Evolutionary conservation across 352 stramenopile species (phyloP).

Genomic region (Phytophthora quininea): DNA sequence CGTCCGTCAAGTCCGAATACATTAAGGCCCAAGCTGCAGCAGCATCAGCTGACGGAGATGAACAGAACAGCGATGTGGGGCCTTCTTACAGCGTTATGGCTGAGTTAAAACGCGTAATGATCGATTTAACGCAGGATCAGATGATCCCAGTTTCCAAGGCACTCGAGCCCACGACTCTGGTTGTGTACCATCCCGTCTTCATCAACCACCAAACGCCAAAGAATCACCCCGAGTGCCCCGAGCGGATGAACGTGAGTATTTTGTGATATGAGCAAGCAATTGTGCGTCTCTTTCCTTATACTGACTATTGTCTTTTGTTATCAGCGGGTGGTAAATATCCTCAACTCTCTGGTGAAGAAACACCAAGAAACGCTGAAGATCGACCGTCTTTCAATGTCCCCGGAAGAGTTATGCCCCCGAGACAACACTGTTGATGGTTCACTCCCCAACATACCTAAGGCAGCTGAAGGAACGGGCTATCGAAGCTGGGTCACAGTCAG

Average conservation of each 20-base stretch:
- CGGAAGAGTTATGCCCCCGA: slow-evolving; percentile 79
- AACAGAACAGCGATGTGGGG: slow-evolving; percentile 20
- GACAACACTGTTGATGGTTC: slow-evolving; percentile 80
- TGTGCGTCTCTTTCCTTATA: slow-evolving; percentile 16
- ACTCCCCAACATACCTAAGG: slow-evolving; percentile 80
- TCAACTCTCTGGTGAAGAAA: slow-evolving; percentile 66
- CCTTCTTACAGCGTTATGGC: slow-evolving; percentile 52
- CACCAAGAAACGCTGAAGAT: slow-evolving; percentile 74
- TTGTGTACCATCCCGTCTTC: slow-evolving; percentile 86
- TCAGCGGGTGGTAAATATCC: slow-evolving; percentile 74
- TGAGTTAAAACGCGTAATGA: slow-evolving; percentile 81
- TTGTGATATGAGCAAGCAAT: slow-evolving; percentile 1
- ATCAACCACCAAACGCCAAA: slow-evolving; percentile 86
- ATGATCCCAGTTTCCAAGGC: slow-evolving; percentile 23
- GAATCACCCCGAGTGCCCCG: slow-evolving; percentile 82
- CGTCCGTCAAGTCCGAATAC: slow-evolving; percentile 42
- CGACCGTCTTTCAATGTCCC: slow-evolving; percentile 65
- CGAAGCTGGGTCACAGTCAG: slow-evolving; percentile 51
- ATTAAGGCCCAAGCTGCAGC: slow-evolving; percentile 14
- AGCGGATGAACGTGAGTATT: slow-evolving; percentile 75
- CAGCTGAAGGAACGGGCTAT: slow-evolving; percentile 72
- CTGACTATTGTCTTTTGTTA: slow-evolving; percentile 15
- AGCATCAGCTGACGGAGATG: slow-evolving; percentile 5
- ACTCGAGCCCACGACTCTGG: slow-evolving; percentile 59
- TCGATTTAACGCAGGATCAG: slow-evolving; percentile 76